A percentile compares a stretch with the other conserved stretches of the same genome.
Evolutionary conservation across 306 rosid genomes (phyloP).

Genomic region (Vicia faba): DNA sequence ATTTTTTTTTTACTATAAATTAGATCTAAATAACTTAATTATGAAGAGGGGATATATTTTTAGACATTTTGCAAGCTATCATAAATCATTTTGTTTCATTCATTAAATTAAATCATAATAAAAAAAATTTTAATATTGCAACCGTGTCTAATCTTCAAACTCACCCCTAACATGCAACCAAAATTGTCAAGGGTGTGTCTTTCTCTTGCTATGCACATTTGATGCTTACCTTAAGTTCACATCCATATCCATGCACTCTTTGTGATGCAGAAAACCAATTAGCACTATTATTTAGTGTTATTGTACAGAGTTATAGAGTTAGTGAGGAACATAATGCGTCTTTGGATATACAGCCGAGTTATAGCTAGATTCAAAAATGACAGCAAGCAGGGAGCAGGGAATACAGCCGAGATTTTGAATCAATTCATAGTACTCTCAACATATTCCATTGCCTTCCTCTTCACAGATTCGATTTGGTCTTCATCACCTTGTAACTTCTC

Average conservation of each 20-base stretch:
- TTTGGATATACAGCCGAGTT: constrained; percentile 1
- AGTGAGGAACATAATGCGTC: neutral
- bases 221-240: constrained; percentile 23
- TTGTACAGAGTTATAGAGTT: neutral
- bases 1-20: too few species aligned
- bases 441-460: constrained; percentile 78
- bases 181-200: neutral
- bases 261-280: constrained; percentile 4
- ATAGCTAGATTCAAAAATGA: constrained; percentile 12
- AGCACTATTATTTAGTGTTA: neutral
- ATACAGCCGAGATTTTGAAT: constrained; percentile 15
- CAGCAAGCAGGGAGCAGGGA: neutral
- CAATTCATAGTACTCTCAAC: constrained; percentile 67
- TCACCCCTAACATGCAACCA: constrained; percentile 1
- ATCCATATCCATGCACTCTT: constrained; percentile 27
- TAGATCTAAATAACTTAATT: too few species aligned
- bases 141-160: neutral
- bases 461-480: constrained; percentile 73
- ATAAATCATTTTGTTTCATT: too few species aligned
- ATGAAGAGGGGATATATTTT: too few species aligned
- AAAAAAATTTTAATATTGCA: too few species aligned
- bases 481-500: constrained; percentile 94
- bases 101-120: too few species aligned
- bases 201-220: constrained; percentile 9
- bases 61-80: too few species aligned